Base-by-base conservation (phyloP, 2,329 filamentous ascomycete genomes). In the Fusarium keratoplasticum region DNA sequence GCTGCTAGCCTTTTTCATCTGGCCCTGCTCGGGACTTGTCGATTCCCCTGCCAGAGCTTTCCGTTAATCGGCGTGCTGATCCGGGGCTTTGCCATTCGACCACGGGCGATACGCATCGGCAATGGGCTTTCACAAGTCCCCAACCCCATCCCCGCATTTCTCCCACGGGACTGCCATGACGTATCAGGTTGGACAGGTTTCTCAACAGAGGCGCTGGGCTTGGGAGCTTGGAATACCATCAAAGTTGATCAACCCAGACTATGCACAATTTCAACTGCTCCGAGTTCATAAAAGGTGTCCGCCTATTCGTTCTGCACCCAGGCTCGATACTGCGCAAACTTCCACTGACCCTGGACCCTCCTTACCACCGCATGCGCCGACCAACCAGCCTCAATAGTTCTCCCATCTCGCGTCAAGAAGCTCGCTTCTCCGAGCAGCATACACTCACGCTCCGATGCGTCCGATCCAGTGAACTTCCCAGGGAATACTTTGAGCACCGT, bases 401-500 rank as follows among this genome's bases (percentile, higher is more conserved):
- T 61, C 31, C 78, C 82, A 31, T 81, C 79, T 64, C 68, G 79
- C 9, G 76, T 79, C 63, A 69, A 72, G 16, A 79, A 70, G 54
- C 70, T 74, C 58, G 80, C 79, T 14, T 80, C 75, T 29, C 81
- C 81, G 55, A 81, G 74, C 22, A 82, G 52, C 81, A 82, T 82
- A 55, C 69, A 80, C 77, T 86, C 85, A n/a, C 73, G 64, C 16
- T 71, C 64, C 22, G 60, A 35, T 44, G 62, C 65, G 62, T 52
- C 72, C 57, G 73, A 62, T 20, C 60, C 75, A n/a, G 71, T 44
- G 64, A 86, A 85, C 5, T 69, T 69, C 1, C 79, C 84, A 20
- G 84, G 83, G 65, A 86, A 87, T 9, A 86, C 83, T 74, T 84
- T 84, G 33, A 74, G 74, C 29, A 86, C 80, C 3, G 74, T 81